Percentiles rank a stretch among this genome's conserved stretches.
Evolutionary conservation across 495 filamentous ascomycete species (phyloP).

Genomic region (Aspergillus taichungensis): DNA sequence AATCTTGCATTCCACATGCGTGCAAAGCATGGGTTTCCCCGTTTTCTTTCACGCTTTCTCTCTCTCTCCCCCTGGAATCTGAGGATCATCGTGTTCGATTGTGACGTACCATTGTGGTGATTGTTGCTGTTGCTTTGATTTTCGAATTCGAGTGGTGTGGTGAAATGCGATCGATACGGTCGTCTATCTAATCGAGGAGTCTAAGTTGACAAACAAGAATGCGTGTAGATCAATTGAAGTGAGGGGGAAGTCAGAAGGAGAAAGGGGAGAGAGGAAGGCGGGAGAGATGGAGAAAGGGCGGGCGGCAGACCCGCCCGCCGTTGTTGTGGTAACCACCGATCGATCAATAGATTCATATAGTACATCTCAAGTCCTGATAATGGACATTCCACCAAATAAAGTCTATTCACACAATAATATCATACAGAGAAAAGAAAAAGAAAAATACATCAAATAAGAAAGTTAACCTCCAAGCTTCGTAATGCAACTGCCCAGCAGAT

Average conservation of each 20-base stretch:
- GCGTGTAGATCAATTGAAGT: not conserved
- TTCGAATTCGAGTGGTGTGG: too few species aligned
- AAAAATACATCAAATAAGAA: not conserved
- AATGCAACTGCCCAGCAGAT: slow-evolving; percentile 73
- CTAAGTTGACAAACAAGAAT: not conserved
- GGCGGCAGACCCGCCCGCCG: slow-evolving; percentile 1
- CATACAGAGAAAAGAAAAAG: slow-evolving; percentile 6
- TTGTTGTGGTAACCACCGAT: slow-evolving; percentile 17
- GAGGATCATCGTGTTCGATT: too few species aligned
- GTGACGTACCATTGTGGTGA: too few species aligned
- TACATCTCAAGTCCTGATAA: too few species aligned
- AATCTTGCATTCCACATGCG: too few species aligned
- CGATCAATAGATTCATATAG: not conserved
- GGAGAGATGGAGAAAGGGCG: too few species aligned
- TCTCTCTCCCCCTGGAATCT: too few species aligned
- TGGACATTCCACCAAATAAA: slow-evolving; percentile 1
- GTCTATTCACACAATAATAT: slow-evolving; percentile 3
- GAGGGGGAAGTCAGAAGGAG: slow-evolving; percentile 1
- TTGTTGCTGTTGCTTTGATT: too few species aligned
- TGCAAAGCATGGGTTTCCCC: too few species aligned
- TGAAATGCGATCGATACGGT: not conserved
- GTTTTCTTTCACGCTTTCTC: too few species aligned
- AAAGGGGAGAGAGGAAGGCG: slow-evolving; percentile 1
- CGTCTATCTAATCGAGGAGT: not conserved
- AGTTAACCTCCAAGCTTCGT: slow-evolving; percentile 35